phyloP scores from a whole-genome alignment of 2,329 filamentous ascomycete genomes.

The Clonostachys chloroleuca region DNA sequence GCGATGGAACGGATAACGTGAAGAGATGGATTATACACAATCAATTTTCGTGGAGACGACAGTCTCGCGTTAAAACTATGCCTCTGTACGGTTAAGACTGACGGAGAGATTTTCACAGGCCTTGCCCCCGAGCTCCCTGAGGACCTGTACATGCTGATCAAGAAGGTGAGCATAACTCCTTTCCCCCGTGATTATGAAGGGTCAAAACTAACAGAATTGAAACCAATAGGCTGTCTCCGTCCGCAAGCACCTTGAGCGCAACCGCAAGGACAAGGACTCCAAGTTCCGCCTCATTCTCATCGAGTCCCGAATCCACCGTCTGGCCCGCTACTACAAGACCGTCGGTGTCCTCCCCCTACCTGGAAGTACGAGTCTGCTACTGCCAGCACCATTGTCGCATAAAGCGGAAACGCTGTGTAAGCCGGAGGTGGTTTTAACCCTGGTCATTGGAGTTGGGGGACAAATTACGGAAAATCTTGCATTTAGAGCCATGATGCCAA shows the following conservation, averaged over 20 bases:
- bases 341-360: constrained; percentile 77
- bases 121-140: constrained; percentile 98
- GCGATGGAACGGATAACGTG: constrained; percentile 13
- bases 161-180: constrained; percentile 68
- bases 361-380: constrained; percentile 99
- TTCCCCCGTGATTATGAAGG: too few relatives aligned
- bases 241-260: constrained; percentile 99
- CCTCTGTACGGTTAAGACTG: constrained; percentile 92
- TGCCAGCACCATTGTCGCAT: constrained; percentile 89
- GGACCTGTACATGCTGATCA: constrained; percentile 99
- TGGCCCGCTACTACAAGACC: constrained; percentile 99
- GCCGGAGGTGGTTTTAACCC: constrained; percentile 5
- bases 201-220: constrained; percentile 4
- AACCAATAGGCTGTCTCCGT: constrained; percentile 77
- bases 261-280: constrained; percentile 99
- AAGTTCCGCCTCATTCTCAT: constrained; percentile 99
- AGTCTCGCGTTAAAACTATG: constrained; percentile 32
- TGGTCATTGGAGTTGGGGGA: constrained; percentile 38
- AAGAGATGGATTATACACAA: constrained; percentile 13
- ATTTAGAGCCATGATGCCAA: constrained; percentile 38
- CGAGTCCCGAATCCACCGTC: constrained; percentile 99
- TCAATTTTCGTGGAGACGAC: constrained; percentile 9
- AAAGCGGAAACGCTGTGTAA: constrained; percentile 36
- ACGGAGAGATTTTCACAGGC: constrained; percentile 88
- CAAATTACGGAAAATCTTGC: constrained; percentile 31